A percentile compares a stretch with the other conserved stretches of the same genome.
These are phyloP conservation scores for Sclerotinia spermophila DNA, from an alignment of 2,329 filamentous ascomycete genomes.

Conservation along the genomic window DNA sequence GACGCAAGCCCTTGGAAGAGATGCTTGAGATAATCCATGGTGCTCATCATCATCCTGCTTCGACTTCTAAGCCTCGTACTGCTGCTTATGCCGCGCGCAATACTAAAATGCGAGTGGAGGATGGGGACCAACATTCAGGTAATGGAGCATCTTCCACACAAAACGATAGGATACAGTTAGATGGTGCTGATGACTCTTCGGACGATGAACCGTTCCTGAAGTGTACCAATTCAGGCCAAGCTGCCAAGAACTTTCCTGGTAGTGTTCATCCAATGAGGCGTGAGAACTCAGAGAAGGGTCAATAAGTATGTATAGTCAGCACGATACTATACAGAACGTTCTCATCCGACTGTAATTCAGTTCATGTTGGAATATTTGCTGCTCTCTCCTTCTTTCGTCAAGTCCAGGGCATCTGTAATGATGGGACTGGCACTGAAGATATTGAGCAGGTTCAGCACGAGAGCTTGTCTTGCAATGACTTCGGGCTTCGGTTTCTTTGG, in stretches of 20 bases:
- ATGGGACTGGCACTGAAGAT: background rate
- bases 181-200: background rate
- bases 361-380: background rate
- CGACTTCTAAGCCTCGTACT: background rate
- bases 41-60: background rate
- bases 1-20: background rate
- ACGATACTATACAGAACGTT: background rate
- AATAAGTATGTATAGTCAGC: background rate
- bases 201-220: background rate
- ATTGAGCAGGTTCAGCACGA: background rate
- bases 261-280: background rate
- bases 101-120: background rate
- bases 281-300: background rate
- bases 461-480: background rate
- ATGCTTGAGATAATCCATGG: background rate
- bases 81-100: background rate
- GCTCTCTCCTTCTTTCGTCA: fast-evolving
- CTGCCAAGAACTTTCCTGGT: background rate
- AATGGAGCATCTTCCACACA: background rate
- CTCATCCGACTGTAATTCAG: background rate
- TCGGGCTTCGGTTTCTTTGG: background rate
- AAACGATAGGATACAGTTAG: background rate
- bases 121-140: background rate
- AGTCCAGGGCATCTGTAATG: background rate
- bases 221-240: background rate